Evolutionary conservation across 2,329 filamentous ascomycete genomes (phyloP), one percentile per base, ranked within the genome.

Genomic region (Tolypocladium amazonense): DNA sequence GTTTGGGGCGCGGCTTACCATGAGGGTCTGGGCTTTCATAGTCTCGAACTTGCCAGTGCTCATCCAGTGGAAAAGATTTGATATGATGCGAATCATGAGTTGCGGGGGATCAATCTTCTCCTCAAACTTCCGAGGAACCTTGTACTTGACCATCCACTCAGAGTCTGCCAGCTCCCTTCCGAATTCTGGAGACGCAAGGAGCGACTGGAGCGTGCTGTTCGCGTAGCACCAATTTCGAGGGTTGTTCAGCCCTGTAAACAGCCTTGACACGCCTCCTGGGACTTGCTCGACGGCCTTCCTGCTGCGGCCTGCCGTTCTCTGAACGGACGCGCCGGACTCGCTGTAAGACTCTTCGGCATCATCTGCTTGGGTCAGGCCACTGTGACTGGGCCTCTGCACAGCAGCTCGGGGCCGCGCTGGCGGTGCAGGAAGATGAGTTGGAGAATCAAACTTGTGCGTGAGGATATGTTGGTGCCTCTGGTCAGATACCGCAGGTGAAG

Each of bases 181-280:
- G 81, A 96, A 81, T 75, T 84, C 74, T 69, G 83, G 69, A 0
- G 92, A 93, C 1, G 87, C 88, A 61, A 89, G 88, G 23, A 97
- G 76, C 62, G 88, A 89, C 72, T 97, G 93, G 33, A 97, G 78
- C 0, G 88, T 87, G n/a, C 90, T 88, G 72, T 96, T 97, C 79
- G 94, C 92, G 70, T 96, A 97, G 71, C 93, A 97, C 64, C 89
- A 92, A 55, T 88, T 87, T 1, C 86, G 84, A 47, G 91, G 89
- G 66, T 97, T 97, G 61, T 85, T 77, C 15, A 97, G 79, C 0
- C 93, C 92, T 14, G 90, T 76, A 45, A 70, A 70, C 45, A 65
- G 61, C 43, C 62, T 71, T 35, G 62, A 55, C 35, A 53, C 62
- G 50, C 71, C 67, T 6, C 65, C 63, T 8, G 66, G 85, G 77